Evolutionary conservation across 371 early-diverging fungal species (phyloP).

Genomic region (Blakeslea trispora): DNA sequence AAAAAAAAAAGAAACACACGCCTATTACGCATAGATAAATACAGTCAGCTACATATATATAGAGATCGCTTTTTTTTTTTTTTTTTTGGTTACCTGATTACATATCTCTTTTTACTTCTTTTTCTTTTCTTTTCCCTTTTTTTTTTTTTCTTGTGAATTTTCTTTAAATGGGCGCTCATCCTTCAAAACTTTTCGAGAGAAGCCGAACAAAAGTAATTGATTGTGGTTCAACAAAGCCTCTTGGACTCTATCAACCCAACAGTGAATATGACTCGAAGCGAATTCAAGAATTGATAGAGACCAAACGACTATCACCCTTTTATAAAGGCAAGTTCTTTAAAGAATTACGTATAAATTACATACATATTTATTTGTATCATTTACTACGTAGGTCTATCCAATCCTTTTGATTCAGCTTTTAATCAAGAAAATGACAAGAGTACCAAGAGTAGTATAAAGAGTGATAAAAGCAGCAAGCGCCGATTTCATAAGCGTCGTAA

Average conservation of each 20-base stretch:
- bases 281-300: constrained; percentile 17
- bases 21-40: constrained; percentile 1
- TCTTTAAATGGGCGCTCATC: constrained; percentile 3
- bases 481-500: constrained; percentile 30
- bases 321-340: constrained; percentile 13
- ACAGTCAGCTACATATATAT: constrained; percentile 1
- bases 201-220: constrained; percentile 8
- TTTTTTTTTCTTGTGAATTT: background rate
- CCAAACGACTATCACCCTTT: constrained; percentile 16
- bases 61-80: background rate
- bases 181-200: constrained; percentile 6
- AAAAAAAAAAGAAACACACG: background rate
- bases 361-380: background rate
- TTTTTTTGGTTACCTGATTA: background rate
- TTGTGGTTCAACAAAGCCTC: constrained; percentile 17
- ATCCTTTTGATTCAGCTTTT: constrained; percentile 2
- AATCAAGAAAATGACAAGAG: too few relatives aligned
- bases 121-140: background rate
- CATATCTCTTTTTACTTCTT: constrained; percentile 1
- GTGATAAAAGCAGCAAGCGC: constrained; percentile 20
- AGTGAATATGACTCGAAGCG: constrained; percentile 13
- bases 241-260: constrained; percentile 12
- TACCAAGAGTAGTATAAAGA: background rate
- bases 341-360: too few relatives aligned
- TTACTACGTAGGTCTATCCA: constrained; percentile 5